A percentile compares a stretch with the other conserved stretches of the same genome.
Evolutionary conservation across 1,139 yeast species (phyloP).

Genomic region (Lodderomyces margitis): DNA sequence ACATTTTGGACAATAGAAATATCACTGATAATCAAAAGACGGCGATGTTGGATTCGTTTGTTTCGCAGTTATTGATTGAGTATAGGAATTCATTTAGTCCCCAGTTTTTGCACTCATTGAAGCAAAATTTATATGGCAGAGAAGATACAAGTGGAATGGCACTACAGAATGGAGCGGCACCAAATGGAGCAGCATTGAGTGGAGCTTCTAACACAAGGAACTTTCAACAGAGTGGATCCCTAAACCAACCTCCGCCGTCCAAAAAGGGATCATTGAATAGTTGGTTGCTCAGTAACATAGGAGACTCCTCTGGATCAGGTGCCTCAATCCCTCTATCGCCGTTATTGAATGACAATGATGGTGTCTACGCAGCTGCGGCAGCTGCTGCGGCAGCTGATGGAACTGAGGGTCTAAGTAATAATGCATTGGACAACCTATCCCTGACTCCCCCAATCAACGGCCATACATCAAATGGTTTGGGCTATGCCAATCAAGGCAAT

Average conservation of each 20-base stretch:
- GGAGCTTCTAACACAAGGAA: no score
- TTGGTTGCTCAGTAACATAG: conserved; percentile 17
- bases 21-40: conserved; percentile 20
- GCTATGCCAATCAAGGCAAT: conserved; percentile 4
- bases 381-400: conserved; percentile 11
- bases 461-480: conserved; percentile 3
- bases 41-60: conserved; percentile 22
- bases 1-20: conserved; percentile 15
- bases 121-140: conserved; percentile 11
- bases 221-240: neutral
- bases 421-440: conserved; percentile 18
- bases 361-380: conserved; percentile 12
- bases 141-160: conserved; percentile 3
- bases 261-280: conserved; percentile 16
- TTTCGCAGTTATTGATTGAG: conserved; percentile 25
- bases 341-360: conserved; percentile 25
- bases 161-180: neutral
- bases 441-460: neutral
- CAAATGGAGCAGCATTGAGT: no score
- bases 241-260: conserved; percentile 10
- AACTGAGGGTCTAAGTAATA: conserved; percentile 4
- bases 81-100: conserved; percentile 17
- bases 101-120: conserved; percentile 13
- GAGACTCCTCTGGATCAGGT: conserved; percentile 12
- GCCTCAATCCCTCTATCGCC: conserved; percentile 36